These are phyloP conservation scores for Trapa incisa DNA, from an alignment of 345 rosid genomes.

Conservation along the genomic window DNA sequence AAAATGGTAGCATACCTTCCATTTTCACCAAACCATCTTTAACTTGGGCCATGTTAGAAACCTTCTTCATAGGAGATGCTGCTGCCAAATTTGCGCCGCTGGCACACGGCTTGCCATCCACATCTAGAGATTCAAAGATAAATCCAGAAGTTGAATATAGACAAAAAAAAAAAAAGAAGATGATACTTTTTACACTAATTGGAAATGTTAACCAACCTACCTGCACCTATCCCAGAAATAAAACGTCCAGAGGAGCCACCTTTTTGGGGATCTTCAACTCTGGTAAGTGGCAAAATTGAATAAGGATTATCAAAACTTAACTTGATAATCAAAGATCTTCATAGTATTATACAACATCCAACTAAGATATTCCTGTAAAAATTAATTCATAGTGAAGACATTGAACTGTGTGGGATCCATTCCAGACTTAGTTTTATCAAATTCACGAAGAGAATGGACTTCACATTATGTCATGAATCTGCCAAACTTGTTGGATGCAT, in stretches of 20 bases:
- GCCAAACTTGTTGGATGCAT: background rate
- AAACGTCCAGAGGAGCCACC: conserved; percentile 40
- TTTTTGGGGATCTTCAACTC: conserved; percentile 70
- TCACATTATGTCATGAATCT: background rate
- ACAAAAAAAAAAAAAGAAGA: background rate
- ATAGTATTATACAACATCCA: background rate
- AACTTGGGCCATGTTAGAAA: conserved; percentile 24
- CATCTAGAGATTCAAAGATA: conserved; percentile 12
- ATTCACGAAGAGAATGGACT: background rate
- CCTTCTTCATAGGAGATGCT: conserved; percentile 27
- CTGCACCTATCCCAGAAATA: conserved; percentile 24
- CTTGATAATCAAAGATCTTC: background rate
- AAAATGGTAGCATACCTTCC: conserved; percentile 20
- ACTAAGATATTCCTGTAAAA: background rate
- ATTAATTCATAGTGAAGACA: conserved; percentile 12
- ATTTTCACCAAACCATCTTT: conserved; percentile 34
- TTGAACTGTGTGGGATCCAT: background rate
- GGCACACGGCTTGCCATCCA: conserved; percentile 29
- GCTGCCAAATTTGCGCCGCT: conserved; percentile 15
- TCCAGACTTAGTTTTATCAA: background rate
- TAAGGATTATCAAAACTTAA: background rate
- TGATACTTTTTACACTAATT: background rate
- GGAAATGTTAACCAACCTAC: conserved; percentile 15
- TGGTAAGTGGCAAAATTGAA: conserved; percentile 16
- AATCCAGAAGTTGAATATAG: background rate